Base-by-base conservation (phyloP, 306 rosid genomes). In the Gastrolobium villosum region DNA sequence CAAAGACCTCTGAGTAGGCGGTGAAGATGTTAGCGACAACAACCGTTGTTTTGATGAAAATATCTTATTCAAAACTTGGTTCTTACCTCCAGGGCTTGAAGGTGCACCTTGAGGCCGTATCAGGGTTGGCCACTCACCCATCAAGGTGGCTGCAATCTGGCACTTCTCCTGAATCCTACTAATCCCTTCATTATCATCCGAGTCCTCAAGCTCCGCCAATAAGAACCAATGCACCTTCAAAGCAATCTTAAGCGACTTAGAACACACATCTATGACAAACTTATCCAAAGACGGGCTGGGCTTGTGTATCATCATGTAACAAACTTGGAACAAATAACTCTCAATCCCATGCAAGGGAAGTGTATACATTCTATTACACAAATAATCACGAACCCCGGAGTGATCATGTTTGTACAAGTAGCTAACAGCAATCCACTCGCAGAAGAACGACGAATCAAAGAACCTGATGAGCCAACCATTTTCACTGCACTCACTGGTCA, bases 351-450 rank as follows among this genome's bases (percentile, higher is more conserved):
- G 77, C 74, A 95, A 83, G 7, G 99, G 99, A 68, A 95, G 94
- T 15, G 98, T 93, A 79, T 95, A 95, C 99, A 95, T 95, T 79
- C 98, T 79, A 72, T 95, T 95, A 73, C 98, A 95, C 39, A 95
- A 94, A 80, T 95, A 95, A 71, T 95, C 96, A 0, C 99, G 96
- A 13, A 95, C 99, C 76, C 99, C 98, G 0, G 91, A 6, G 31
- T 95, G 99, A 41, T 93, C 99, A 76, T 95, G 99, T 84, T 95
- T 95, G 88, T 93, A 93, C 49, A 95, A 83, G 81, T 95, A 95
- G 85, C 99, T 95, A 79, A 95, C 98, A 57, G 98, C 98, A 59
- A 95, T 95, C 98, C 98, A 95, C 83, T 95, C 99, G 11, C 99
- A 95, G 90, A 95, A 95, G 82, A 93, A 95, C 1, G 99, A 90